Evolutionary conservation across 1,139 yeast genomes (phyloP).

Genomic region (Geotrichum siamense): DNA sequence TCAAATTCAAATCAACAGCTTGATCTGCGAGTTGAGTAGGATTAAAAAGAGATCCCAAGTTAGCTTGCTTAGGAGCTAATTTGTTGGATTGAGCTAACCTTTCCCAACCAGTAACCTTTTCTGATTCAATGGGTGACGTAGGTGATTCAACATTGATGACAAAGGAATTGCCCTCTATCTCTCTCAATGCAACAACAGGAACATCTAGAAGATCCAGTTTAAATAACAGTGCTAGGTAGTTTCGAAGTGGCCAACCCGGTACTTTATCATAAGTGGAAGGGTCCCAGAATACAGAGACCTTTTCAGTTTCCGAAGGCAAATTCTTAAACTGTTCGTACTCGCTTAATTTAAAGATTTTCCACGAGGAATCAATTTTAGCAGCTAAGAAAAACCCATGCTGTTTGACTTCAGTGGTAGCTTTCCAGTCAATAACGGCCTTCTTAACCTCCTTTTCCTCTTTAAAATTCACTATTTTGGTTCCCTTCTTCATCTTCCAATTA

Average conservation of each 20-base stretch:
- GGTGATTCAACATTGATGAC: slow-evolving; percentile 2
- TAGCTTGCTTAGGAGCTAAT: slow-evolving; percentile 74
- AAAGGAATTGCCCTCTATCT: slow-evolving; percentile 7
- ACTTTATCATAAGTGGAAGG: slow-evolving; percentile 43
- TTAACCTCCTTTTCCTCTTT: not conserved
- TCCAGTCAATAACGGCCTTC: slow-evolving; percentile 19
- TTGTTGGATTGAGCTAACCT: slow-evolving; percentile 57
- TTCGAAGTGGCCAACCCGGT: slow-evolving; percentile 61
- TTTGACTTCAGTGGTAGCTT: slow-evolving; percentile 6
- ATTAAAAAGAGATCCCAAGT: slow-evolving; percentile 69
- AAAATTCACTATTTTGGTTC: not conserved
- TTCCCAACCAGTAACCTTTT: slow-evolving; percentile 79
- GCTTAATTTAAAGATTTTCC: slow-evolving; percentile 29
- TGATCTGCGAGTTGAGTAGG: slow-evolving; percentile 80
- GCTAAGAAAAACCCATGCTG: slow-evolving; percentile 33
- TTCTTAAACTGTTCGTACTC: slow-evolving; percentile 27
- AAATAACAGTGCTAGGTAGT: slow-evolving; percentile 46
- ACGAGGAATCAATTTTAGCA: slow-evolving; percentile 21
- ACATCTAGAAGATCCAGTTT: slow-evolving; percentile 11
- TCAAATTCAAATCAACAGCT: slow-evolving; percentile 82
- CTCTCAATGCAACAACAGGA: slow-evolving; percentile 28
- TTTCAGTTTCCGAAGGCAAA: slow-evolving; percentile 21
- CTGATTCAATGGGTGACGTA: not conserved
- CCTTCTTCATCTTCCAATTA: slow-evolving; percentile 18
- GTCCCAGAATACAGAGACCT: slow-evolving; percentile 44